Percentiles rank a stretch among this genome's conserved stretches.
phyloP scores from a whole-genome alignment of 2,329 filamentous ascomycete genomes.

The Rutstroemia sp. region DNA sequence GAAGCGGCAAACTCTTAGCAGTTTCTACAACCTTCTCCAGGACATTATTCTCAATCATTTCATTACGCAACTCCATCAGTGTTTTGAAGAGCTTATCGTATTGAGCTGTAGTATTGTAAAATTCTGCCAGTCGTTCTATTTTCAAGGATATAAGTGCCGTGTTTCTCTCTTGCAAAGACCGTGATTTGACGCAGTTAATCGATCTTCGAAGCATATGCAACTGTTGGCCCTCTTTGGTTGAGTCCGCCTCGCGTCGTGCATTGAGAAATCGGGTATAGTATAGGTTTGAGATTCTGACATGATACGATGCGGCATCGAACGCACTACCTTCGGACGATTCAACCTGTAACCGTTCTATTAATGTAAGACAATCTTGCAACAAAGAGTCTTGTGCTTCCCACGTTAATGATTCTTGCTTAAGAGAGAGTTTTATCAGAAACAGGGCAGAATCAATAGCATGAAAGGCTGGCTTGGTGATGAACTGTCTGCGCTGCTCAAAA shows the following conservation, averaged over 20 bases:
- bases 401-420: slow-evolving; percentile 39
- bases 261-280: slow-evolving; percentile 59
- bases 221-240: slow-evolving; percentile 36
- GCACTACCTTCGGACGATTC: slow-evolving; percentile 21
- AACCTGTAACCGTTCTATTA: slow-evolving; percentile 46
- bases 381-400: slow-evolving; percentile 52
- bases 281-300: slow-evolving; percentile 62
- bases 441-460: slow-evolving; percentile 54
- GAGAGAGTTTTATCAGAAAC: slow-evolving; percentile 45
- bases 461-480: slow-evolving; percentile 41
- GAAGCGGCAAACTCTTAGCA: slow-evolving; percentile 43
- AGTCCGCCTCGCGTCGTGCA: slow-evolving; percentile 38
- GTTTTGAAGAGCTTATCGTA: slow-evolving; percentile 50
- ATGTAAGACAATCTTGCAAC: slow-evolving; percentile 46
- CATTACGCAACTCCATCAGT: slow-evolving; percentile 53
- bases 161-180: slow-evolving; percentile 47
- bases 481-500: slow-evolving; percentile 51
- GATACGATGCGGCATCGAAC: slow-evolving; percentile 36
- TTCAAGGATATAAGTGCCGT: slow-evolving; percentile 55
- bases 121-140: slow-evolving; percentile 58
- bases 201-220: slow-evolving; percentile 52
- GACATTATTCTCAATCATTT: slow-evolving; percentile 51
- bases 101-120: slow-evolving; percentile 46
- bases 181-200: slow-evolving; percentile 52
- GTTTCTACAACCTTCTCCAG: slow-evolving; percentile 45